Evolutionary conservation across 208 protist species (phyloP).

Genomic region (Crithidia mellificae): DNA sequence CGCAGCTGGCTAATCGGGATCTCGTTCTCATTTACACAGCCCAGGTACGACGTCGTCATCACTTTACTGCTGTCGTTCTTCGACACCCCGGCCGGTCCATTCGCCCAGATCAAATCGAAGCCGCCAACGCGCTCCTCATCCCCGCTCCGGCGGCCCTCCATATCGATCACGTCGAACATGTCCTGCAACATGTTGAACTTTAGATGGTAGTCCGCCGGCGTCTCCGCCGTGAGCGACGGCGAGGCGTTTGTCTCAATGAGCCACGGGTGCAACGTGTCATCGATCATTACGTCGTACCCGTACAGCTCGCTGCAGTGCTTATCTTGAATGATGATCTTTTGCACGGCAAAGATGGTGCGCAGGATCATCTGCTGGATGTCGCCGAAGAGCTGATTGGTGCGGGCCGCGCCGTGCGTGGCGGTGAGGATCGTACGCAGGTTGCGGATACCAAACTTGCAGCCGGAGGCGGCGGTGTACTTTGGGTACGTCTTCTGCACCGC

Average conservation of each 20-base stretch:
- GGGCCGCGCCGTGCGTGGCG: constrained; percentile 76
- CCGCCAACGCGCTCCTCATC: constrained; percentile 84
- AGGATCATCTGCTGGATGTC: constrained; percentile 94
- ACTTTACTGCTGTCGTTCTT: constrained; percentile 28
- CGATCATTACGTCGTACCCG: constrained; percentile 93
- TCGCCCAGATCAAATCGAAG: constrained; percentile 90
- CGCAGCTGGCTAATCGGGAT: constrained; percentile 87
- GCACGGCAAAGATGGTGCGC: constrained; percentile 75
- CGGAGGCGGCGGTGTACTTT: constrained; percentile 83
- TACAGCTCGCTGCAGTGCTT: constrained; percentile 92
- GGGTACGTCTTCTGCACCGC: constrained; percentile 96
- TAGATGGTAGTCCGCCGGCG: constrained; percentile 92
- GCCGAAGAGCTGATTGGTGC: constrained; percentile 87
- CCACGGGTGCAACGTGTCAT: constrained; percentile 82
- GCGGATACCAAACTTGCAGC: constrained; percentile 87
- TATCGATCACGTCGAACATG: constrained; percentile 91
- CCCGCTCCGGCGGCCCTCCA: constrained; percentile 76
- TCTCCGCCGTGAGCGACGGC: constrained; percentile 93
- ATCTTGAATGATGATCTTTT: constrained; percentile 79
- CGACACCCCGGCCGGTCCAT: constrained; percentile 59
- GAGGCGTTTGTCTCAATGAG: constrained; percentile 93
- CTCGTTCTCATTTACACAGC: constrained; percentile 84
- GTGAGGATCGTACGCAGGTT: constrained; percentile 84
- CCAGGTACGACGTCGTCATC: constrained; percentile 49
- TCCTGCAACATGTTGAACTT: constrained; percentile 95